Conservation (phyloP, 2,329 filamentous ascomycete species). For the Penicillium thymicola region DNA sequence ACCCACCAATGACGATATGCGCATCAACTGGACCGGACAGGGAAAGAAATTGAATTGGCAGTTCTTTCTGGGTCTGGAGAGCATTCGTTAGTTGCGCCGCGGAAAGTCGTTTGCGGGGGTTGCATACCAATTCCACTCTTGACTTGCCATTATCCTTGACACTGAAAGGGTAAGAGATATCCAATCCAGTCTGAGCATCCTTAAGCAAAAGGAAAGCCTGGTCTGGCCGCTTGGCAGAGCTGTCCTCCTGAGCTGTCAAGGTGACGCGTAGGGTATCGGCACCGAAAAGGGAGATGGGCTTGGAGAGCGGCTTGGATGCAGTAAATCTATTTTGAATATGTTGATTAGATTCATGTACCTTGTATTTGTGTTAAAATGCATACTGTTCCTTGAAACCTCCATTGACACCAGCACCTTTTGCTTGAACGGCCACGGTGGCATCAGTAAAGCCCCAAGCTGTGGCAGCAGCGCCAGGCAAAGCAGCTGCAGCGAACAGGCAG, state of each 20-base stretch:
- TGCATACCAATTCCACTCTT: slow-evolving; percentile 73
- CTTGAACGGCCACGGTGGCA: slow-evolving; percentile 58
- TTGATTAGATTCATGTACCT: slow-evolving; percentile 8
- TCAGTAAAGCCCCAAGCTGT: slow-evolving; percentile 62
- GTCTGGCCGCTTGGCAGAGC: slow-evolving; percentile 78
- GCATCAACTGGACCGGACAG: slow-evolving; percentile 68
- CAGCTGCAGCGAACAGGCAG: slow-evolving; percentile 36
- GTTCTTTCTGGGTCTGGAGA: slow-evolving; percentile 76
- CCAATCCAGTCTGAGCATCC: slow-evolving; percentile 71
- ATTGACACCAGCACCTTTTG: slow-evolving; percentile 58
- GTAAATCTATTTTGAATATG: slow-evolving; percentile 50
- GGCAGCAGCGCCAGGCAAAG: slow-evolving; percentile 44
- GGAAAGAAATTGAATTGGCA: slow-evolving; percentile 76
- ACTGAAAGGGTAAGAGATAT: slow-evolving; percentile 79
- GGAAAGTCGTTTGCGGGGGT: background rate
- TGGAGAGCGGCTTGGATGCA: slow-evolving; percentile 58
- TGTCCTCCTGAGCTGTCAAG: slow-evolving; percentile 76
- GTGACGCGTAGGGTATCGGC: slow-evolving; percentile 76
- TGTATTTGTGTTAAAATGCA: slow-evolving; percentile 13
- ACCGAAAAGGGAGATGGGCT: slow-evolving; percentile 62
- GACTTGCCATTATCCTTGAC: slow-evolving; percentile 88
- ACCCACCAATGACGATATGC: slow-evolving; percentile 81
- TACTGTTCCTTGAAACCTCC: slow-evolving; percentile 56
- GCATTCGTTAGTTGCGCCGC: slow-evolving; percentile 18
- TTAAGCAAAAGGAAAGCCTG: slow-evolving; percentile 86